phyloP scores from a whole-genome alignment of 2,329 filamentous ascomycete genomes.

The Dactylellina sp. region DNA sequence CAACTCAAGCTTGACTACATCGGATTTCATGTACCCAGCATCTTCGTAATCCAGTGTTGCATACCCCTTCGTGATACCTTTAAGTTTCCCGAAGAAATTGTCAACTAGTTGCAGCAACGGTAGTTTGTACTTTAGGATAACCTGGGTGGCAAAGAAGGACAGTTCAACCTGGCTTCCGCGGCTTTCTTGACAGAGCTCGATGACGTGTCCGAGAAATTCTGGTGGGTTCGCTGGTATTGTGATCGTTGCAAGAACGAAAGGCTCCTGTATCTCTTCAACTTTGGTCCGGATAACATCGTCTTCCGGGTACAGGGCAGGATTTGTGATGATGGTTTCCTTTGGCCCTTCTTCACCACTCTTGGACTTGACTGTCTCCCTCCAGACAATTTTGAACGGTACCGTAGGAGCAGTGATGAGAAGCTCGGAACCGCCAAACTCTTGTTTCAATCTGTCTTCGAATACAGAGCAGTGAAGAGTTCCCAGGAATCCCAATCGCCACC shows the following conservation, averaged over 20 bases:
- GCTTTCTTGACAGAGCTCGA: constrained; percentile 84
- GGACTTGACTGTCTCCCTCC: constrained; percentile 72
- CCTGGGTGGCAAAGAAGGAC: constrained; percentile 93
- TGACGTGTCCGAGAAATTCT: constrained; percentile 92
- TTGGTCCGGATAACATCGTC: constrained; percentile 70
- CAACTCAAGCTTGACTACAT: constrained; percentile 88
- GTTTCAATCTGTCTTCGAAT: constrained; percentile 92
- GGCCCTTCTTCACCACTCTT: constrained; percentile 67
- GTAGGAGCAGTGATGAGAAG: constrained; percentile 98
- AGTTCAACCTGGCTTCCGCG: constrained; percentile 87
- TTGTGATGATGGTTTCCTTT: constrained; percentile 79
- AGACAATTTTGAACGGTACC: constrained; percentile 83
- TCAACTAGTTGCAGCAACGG: constrained; percentile 92
- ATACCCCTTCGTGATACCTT: constrained; percentile 93
- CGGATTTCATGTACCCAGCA: constrained; percentile 82
- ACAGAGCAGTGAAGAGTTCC: constrained; percentile 99
- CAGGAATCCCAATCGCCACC: constrained; percentile 92
- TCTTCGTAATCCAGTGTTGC: constrained; percentile 97
- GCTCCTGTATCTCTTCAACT: constrained; percentile 75
- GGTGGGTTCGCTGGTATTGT: constrained; percentile 77
- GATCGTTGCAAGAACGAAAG: constrained; percentile 83
- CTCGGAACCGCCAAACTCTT: constrained; percentile 86
- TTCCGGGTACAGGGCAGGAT: constrained; percentile 89
- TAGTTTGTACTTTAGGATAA: constrained; percentile 92
- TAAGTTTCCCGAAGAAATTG: constrained; percentile 96